Conservation (phyloP, 2,329 filamentous ascomycete genomes). For the Zymoseptoria crescenta region DNA sequence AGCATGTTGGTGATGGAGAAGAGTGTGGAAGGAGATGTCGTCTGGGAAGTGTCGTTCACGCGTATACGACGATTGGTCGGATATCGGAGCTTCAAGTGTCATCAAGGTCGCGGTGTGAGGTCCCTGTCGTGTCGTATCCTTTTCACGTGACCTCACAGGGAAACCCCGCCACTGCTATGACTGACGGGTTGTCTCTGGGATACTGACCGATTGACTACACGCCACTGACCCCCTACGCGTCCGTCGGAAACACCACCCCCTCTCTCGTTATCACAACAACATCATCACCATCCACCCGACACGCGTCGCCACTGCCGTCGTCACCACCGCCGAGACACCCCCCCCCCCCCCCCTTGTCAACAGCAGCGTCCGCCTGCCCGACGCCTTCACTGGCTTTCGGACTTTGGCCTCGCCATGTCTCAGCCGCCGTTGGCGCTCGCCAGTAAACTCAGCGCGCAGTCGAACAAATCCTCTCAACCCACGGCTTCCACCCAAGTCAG, state of each 20-base stretch:
- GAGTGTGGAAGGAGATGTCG: too few relatives aligned
- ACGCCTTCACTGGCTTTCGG: constrained; percentile 19
- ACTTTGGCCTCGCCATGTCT: constrained; percentile 29
- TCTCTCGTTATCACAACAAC: not conserved
- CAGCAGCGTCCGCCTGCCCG: constrained; percentile 7
- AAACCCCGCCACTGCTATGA: too few relatives aligned
- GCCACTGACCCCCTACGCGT: not conserved
- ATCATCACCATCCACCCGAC: not conserved
- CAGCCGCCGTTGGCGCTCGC: constrained; percentile 33
- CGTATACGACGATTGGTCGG: too few relatives aligned
- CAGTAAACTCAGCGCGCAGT: constrained; percentile 29
- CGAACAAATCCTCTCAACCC: constrained; percentile 33
- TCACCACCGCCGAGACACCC: constrained; percentile 6
- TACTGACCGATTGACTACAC: not conserved
- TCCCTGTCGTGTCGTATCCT: too few relatives aligned
- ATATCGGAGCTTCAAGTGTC: too few relatives aligned
- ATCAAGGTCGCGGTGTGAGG: too few relatives aligned
- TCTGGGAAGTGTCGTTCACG: too few relatives aligned
- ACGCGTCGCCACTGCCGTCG: not conserved
- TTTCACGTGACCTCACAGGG: too few relatives aligned
- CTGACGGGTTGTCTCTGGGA: constrained; percentile 7
- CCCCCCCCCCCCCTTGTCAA: too few relatives aligned
- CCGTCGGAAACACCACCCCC: not conserved
- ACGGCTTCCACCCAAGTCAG: constrained; percentile 30
- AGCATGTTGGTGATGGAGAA: constrained; percentile 40